Evolutionary conservation across 495 filamentous ascomycete species (phyloP).

Genomic region (Stereocaulon alpinum): DNA sequence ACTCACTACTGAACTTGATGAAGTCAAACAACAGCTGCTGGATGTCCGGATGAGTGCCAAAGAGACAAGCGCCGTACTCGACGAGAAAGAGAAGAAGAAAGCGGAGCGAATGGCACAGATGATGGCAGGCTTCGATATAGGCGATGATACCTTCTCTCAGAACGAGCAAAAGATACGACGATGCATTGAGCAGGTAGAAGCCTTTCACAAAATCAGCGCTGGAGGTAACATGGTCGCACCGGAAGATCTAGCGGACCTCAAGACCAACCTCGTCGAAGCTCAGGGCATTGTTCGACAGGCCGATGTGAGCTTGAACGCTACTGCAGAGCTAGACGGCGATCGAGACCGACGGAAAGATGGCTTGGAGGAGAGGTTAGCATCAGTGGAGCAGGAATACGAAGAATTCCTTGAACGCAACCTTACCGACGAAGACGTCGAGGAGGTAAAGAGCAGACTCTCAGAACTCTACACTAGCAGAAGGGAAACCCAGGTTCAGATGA

Average conservation of each 20-base stretch:
- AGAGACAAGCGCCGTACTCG: slow-evolving; percentile 74
- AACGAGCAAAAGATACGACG: slow-evolving; percentile 77
- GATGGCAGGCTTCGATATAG: slow-evolving; percentile 97
- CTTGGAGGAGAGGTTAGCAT: slow-evolving; percentile 61
- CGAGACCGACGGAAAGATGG: slow-evolving; percentile 57
- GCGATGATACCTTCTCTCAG: slow-evolving; percentile 77
- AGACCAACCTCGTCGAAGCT: slow-evolving; percentile 68
- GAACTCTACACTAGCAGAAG: slow-evolving; percentile 64
- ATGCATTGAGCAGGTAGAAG: slow-evolving; percentile 70
- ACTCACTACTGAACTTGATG: slow-evolving; percentile 81
- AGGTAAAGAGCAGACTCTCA: slow-evolving; percentile 68
- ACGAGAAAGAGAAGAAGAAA: slow-evolving; percentile 98
- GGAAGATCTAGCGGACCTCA: slow-evolving; percentile 67
- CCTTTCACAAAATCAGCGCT: slow-evolving; percentile 62
- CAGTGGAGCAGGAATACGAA: slow-evolving; percentile 72
- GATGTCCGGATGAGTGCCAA: slow-evolving; percentile 93
- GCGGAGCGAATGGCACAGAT: slow-evolving; percentile 99
- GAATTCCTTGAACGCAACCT: slow-evolving; percentile 71
- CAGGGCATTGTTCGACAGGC: slow-evolving; percentile 90
- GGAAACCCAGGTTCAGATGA: slow-evolving; percentile 56
- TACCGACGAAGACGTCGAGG: slow-evolving; percentile 63
- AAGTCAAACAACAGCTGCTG: slow-evolving; percentile 91
- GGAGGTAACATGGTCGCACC: slow-evolving; percentile 69
- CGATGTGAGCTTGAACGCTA: slow-evolving; percentile 68
- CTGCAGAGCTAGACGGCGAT: slow-evolving; percentile 48